These are phyloP conservation scores for Lachnellula subtilissima DNA, from an alignment of 2,329 filamentous ascomycete genomes.

Conservation along the genomic window DNA sequence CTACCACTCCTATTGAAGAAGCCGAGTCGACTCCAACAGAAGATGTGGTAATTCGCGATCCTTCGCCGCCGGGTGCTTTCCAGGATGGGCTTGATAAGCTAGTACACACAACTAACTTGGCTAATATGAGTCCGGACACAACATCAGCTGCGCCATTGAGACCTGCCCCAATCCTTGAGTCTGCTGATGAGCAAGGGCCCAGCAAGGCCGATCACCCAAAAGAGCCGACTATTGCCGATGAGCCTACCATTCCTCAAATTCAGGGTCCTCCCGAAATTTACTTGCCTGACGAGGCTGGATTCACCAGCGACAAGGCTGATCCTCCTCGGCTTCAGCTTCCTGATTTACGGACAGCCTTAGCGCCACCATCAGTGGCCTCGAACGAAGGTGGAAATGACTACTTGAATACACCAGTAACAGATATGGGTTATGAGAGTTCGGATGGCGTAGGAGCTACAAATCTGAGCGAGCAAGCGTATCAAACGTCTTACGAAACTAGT, in stretches of 20 bases:
- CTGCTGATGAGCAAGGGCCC: slow-evolving; percentile 6
- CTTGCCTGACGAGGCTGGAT: slow-evolving; percentile 10
- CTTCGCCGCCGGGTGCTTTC: slow-evolving; percentile 16
- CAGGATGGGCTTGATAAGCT: slow-evolving; percentile 11
- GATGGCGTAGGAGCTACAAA: slow-evolving; percentile 17
- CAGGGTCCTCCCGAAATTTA: slow-evolving; percentile 9
- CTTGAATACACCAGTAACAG: slow-evolving; percentile 26
- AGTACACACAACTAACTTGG: slow-evolving; percentile 16
- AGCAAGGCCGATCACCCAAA: slow-evolving; percentile 1
- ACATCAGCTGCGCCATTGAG: slow-evolving; percentile 3
- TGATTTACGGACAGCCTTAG: slow-evolving; percentile 23
- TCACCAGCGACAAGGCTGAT: slow-evolving; percentile 6
- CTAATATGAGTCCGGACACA: slow-evolving; percentile 15
- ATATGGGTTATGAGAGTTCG: slow-evolving; percentile 31
- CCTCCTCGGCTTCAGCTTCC: slow-evolving; percentile 21
- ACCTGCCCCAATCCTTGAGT: slow-evolving; percentile 7
- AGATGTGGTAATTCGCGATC: slow-evolving; percentile 8
- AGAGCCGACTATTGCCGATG: background rate
- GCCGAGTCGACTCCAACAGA: slow-evolving; percentile 15
- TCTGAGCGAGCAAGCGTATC: slow-evolving; percentile 16
- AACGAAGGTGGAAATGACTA: slow-evolving; percentile 19
- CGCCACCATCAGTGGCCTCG: slow-evolving; percentile 15
- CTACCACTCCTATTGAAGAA: slow-evolving; percentile 20
- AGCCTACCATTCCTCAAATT: background rate
- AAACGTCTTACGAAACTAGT: slow-evolving; percentile 15